Evolutionary conservation across 306 rosid genomes (phyloP).

Genomic region (Luffa aegyptiaca): DNA sequence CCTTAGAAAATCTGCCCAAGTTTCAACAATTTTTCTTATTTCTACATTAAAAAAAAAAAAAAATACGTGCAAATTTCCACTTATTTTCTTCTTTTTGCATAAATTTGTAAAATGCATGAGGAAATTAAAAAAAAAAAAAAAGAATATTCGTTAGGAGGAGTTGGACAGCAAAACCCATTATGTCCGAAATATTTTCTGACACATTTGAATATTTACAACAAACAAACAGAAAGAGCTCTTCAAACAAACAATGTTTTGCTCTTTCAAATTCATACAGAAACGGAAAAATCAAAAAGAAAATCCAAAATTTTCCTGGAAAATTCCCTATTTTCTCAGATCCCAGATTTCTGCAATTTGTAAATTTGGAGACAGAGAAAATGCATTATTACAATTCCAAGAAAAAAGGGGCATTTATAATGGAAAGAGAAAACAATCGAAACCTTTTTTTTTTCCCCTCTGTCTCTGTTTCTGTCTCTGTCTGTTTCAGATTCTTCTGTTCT

Average conservation of each 20-base stretch:
- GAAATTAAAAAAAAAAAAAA: neutral
- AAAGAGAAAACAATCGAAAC: neutral
- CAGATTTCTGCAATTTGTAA: neutral
- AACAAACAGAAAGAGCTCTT: neutral
- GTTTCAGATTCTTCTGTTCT: neutral
- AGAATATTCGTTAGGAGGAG: neutral
- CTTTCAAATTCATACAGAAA: neutral
- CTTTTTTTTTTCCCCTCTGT: neutral
- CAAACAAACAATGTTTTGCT: neutral
- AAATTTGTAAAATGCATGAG: neutral
- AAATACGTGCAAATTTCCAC: neutral
- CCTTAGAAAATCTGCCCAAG: neutral
- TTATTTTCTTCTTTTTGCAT: too few relatives aligned
- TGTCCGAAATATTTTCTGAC: neutral
- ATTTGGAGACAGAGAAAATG: neutral
- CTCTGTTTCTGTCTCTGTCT: neutral
- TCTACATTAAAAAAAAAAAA: neutral
- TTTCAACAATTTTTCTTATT: neutral
- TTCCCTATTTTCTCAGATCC: neutral
- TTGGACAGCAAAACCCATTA: neutral
- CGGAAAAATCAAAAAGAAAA: neutral
- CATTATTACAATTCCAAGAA: conserved; percentile 1
- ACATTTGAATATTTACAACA: neutral
- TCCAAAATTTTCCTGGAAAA: neutral
- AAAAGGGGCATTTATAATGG: neutral